Evolutionary conservation across 805 yeast species (phyloP).

Genomic region (Ogataea paraovalis): DNA sequence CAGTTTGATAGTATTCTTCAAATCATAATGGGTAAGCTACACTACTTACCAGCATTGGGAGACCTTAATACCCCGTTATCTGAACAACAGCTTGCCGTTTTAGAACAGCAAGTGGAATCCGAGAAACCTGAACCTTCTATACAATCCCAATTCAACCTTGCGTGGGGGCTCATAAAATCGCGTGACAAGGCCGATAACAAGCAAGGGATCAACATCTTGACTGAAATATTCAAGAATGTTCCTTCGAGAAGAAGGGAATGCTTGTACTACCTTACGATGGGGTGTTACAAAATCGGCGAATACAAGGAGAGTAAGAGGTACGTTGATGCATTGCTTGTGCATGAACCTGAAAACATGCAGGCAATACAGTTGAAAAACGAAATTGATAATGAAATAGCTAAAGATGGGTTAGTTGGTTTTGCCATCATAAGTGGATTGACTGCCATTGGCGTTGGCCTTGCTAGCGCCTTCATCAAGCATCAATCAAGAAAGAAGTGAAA

Average conservation of each 20-base stretch:
- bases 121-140: constrained; percentile 79
- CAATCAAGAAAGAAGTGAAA: constrained; percentile 14
- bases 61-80: constrained; percentile 50
- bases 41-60: constrained; percentile 27
- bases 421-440: constrained; percentile 83
- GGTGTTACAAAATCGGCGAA: constrained; percentile 85
- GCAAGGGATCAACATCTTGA: constrained; percentile 72
- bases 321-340: constrained; percentile 66
- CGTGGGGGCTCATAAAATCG: constrained; percentile 93
- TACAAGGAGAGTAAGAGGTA: constrained; percentile 82
- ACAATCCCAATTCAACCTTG: constrained; percentile 87
- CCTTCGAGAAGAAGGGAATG: constrained; percentile 87
- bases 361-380: constrained; percentile 66
- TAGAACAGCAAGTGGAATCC: constrained; percentile 70
- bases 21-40: constrained; percentile 22
- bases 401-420: constrained; percentile 84
- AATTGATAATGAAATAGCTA: constrained; percentile 79
- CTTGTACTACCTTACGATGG: constrained; percentile 80
- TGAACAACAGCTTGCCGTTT: constrained; percentile 67
- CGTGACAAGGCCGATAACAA: constrained; percentile 57
- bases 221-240: constrained; percentile 66
- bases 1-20: neutral
- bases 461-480: constrained; percentile 19
- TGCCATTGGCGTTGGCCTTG: constrained; percentile 69
- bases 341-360: constrained; percentile 84